Base-by-base conservation (phyloP, 2,329 filamentous ascomycete genomes). In the Fusarium anguioides region DNA sequence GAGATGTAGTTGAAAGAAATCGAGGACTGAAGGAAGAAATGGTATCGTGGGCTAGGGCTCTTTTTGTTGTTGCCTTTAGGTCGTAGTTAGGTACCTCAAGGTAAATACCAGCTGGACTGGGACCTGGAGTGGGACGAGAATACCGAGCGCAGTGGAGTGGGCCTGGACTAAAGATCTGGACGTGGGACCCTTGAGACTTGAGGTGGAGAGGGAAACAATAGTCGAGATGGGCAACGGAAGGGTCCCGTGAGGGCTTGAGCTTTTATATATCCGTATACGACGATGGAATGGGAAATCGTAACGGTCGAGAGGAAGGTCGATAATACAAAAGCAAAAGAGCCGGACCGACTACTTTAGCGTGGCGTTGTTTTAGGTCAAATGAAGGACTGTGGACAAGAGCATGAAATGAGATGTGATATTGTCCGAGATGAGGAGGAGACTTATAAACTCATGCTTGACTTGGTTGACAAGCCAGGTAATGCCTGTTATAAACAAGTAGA, bases 141-240 rank as follows among this genome's bases (percentile, higher is more conserved):
- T 45, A 44, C 26, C 24, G 39, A 49, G 26, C 26, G 8, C 11
- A 60, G 70, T 72, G 70, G 47, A 42, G 47, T 42, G 47, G 70
- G 59, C 63, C 70, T 72, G n/a, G n/a, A n/a, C n/a, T n/a, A n/a
- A 23, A 51, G 64, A 71, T 68, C 69, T 69, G 45, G 67, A 68
- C 65, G 39, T 68, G 56, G 67, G 67, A 65, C 64, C 64, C 60
- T 70, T 54, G 59, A 63, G 55, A n/a, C n/a, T n/a, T n/a, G n/a
- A n/a, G n/a, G n/a, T n/a, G n/a, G n/a, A n/a, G n/a, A 46, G 14
- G 29, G 17, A 7, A 7, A 31, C 14, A 14, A 31, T 31, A 56
- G 41, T 53, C 31, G n/a, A n/a, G n/a, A n/a, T n/a, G n/a, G n/a
- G n/a, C n/a, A n/a, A 37, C 40, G 51, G 47, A 49, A 49, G 15